phyloP scores from a whole-genome alignment of 2,329 filamentous ascomycete genomes.

The Colletotrichum sp. region DNA sequence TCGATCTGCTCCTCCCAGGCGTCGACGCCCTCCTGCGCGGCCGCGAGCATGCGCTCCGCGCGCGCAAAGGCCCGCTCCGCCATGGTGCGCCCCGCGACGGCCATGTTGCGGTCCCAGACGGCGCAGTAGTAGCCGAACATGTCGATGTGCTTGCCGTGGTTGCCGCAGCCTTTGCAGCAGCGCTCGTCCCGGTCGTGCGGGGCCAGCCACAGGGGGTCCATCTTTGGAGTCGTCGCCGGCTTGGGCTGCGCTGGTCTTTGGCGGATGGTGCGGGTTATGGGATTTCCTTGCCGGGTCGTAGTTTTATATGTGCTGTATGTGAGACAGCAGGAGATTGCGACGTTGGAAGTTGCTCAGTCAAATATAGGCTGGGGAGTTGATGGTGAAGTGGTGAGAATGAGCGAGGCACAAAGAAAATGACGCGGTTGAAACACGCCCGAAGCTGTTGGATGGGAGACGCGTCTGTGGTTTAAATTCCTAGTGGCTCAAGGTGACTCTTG shows the following conservation, averaged over 20 bases:
- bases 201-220: not conserved
- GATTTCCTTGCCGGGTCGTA: not conserved
- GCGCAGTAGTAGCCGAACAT: not conserved
- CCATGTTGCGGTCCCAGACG: not conserved
- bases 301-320: not conserved
- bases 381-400: not conserved
- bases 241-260: not conserved
- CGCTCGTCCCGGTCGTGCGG: not conserved
- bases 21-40: not conserved
- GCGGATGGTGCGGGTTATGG: not conserved
- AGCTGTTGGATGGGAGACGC: not conserved
- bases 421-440: not conserved
- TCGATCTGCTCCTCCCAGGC: not conserved
- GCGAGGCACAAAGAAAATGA: not conserved
- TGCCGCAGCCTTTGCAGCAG: not conserved
- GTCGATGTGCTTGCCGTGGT: not conserved
- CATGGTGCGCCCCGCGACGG: not conserved
- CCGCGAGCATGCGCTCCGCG: not conserved
- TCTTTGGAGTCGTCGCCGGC: not conserved
- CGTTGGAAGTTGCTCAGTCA: not conserved
- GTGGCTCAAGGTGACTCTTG: not conserved
- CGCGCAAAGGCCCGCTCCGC: not conserved
- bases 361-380: fast-evolving
- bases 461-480: not conserved
- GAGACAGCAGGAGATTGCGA: not conserved